Evolutionary conservation across 2,329 filamentous ascomycete species (phyloP).

Genomic region (Fusarium lateritium): DNA sequence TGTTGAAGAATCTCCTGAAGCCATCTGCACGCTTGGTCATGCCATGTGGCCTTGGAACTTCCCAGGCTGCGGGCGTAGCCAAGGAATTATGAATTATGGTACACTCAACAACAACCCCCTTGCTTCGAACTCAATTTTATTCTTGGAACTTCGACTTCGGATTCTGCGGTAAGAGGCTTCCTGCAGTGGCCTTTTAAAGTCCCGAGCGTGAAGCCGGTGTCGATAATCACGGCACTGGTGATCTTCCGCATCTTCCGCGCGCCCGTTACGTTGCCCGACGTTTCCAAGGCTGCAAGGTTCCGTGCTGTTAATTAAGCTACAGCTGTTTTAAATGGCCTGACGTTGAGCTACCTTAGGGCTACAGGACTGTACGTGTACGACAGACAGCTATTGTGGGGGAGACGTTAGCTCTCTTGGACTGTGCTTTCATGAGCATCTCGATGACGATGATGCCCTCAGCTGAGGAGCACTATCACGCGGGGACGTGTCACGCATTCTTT

Average conservation of each 20-base stretch:
- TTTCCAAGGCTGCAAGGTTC: conserved; percentile 2
- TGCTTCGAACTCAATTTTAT: conserved; percentile 8
- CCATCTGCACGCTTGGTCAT: conserved; percentile 7
- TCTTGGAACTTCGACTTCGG: conserved; percentile 20
- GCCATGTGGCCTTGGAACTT: conserved; percentile 6
- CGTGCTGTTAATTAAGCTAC: conserved; percentile 5
- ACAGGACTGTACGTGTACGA: not conserved
- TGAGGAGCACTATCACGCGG: not conserved
- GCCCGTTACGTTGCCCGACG: not conserved
- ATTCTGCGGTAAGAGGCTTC: not conserved
- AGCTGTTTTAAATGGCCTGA: conserved; percentile 3
- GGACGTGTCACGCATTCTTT: conserved; percentile 5
- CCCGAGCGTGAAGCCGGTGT: conserved; percentile 5
- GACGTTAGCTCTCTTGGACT: conserved; percentile 15
- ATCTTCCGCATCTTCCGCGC: conserved; percentile 29
- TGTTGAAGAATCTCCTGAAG: conserved; percentile 9
- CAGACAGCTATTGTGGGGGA: conserved; percentile 25
- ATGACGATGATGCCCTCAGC: conserved; percentile 20
- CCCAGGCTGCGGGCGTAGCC: conserved; percentile 1
- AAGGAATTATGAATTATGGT: not conserved
- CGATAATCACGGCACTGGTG: conserved; percentile 3
- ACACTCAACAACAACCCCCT: not conserved
- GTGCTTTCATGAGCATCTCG: conserved; percentile 7
- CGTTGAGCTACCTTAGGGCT: not conserved
- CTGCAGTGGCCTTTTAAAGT: conserved; percentile 8